phyloP scores from a whole-genome alignment of 2,329 filamentous ascomycete genomes.

The Curvularia sp. region DNA sequence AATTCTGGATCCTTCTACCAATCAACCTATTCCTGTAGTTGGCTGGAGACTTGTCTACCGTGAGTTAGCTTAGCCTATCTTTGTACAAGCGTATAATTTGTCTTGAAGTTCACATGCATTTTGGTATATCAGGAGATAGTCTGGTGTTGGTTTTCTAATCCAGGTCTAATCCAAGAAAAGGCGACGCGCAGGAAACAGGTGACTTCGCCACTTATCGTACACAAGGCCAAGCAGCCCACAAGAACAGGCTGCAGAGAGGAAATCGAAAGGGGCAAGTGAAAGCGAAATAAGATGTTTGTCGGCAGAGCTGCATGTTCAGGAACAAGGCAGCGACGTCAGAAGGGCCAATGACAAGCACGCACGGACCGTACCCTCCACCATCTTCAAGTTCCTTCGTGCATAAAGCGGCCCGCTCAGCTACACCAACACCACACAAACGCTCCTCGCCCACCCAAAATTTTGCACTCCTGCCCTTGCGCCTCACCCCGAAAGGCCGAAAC shows the following conservation, averaged over 20 bases:
- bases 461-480: slow-evolving; percentile 24
- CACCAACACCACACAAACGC: slow-evolving; percentile 34
- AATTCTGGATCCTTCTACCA: not conserved
- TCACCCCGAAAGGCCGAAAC: slow-evolving; percentile 17
- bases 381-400: slow-evolving; percentile 37
- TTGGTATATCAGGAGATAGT: not conserved
- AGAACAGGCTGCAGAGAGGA: not conserved
- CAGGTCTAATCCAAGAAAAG: slow-evolving; percentile 1
- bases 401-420: slow-evolving; percentile 39
- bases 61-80: not conserved
- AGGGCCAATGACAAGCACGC: slow-evolving; percentile 32
- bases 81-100: not conserved
- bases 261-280: not conserved
- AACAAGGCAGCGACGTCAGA: slow-evolving; percentile 26
- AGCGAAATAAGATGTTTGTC: not conserved
- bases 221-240: not conserved
- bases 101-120: not conserved
- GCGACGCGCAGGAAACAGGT: not conserved
- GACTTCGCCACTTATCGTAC: not conserved
- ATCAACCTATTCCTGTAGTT: not conserved
- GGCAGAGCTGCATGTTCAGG: slow-evolving; percentile 6
- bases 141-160: not conserved
- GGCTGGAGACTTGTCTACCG: not conserved
- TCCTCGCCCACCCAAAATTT: slow-evolving; percentile 33
- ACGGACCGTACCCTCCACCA: slow-evolving; percentile 31